Conservation (phyloP, 371 early-diverging fungal genomes). For the Mortierella sp. region DNA sequence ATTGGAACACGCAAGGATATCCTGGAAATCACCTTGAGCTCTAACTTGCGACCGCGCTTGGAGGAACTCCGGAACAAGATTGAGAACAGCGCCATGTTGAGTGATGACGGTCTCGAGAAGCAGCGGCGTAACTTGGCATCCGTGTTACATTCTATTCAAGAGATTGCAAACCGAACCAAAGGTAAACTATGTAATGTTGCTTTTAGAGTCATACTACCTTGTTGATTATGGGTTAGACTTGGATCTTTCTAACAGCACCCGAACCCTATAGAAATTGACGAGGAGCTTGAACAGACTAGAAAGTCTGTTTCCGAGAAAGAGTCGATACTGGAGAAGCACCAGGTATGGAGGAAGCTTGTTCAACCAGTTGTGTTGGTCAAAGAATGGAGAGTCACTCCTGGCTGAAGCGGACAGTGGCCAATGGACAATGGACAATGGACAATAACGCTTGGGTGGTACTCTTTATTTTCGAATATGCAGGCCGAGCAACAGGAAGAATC, state of each 20-base stretch:
- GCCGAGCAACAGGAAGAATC: slow-evolving; percentile 58
- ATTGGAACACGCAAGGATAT: slow-evolving; percentile 73
- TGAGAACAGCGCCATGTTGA: slow-evolving; percentile 56
- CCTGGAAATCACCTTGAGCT: slow-evolving; percentile 76
- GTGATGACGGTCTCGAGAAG: slow-evolving; percentile 67
- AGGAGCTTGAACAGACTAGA: slow-evolving; percentile 54
- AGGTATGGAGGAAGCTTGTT: slow-evolving; percentile 52
- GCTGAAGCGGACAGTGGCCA: no score
- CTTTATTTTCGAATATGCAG: slow-evolving; percentile 41
- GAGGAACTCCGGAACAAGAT: slow-evolving; percentile 67
- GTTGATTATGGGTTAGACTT: no score
- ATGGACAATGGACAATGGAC: neutral
- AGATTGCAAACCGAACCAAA: slow-evolving; percentile 14
- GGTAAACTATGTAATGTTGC: neutral
- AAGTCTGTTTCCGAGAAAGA: slow-evolving; percentile 47
- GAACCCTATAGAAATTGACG: slow-evolving; percentile 50
- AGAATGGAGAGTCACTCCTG: neutral
- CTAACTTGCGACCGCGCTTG: slow-evolving; percentile 69
- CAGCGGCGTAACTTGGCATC: slow-evolving; percentile 54
- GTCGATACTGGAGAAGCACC: slow-evolving; percentile 62
- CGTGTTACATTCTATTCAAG: slow-evolving; percentile 24
- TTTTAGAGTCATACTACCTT: no score
- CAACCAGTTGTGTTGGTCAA: neutral
- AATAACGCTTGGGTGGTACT: neutral
- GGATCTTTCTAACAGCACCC: neutral